Evolutionary conservation across 306 rosid genomes (phyloP).

Genomic region (Ziziphus jujuba): DNA sequence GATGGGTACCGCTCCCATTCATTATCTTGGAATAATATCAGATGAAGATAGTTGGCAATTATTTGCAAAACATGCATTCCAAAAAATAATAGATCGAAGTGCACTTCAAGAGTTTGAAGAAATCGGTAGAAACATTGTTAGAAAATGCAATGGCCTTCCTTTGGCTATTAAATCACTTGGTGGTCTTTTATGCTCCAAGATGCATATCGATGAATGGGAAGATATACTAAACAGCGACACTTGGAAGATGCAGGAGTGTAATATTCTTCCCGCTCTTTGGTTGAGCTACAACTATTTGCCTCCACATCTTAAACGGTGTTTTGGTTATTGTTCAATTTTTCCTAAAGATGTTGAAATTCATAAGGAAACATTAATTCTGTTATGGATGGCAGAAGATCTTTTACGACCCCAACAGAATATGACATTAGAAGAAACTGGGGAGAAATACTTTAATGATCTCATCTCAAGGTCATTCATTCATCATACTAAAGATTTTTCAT

Average conservation of each 20-base stretch:
- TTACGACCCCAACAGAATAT: background rate
- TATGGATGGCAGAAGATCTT: slow-evolving; percentile 46
- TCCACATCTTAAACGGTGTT: slow-evolving; percentile 14
- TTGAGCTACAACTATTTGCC: slow-evolving; percentile 24
- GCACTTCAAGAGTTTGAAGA: background rate
- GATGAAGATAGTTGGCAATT: slow-evolving; percentile 17
- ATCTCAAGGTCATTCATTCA: slow-evolving; percentile 25
- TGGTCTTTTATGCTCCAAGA: background rate
- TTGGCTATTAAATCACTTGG: slow-evolving; percentile 6
- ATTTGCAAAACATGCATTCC: slow-evolving; percentile 12
- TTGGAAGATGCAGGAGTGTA: background rate
- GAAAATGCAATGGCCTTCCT: slow-evolving; percentile 26
- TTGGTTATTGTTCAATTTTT: slow-evolving; percentile 23
- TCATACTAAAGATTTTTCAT: too few relatives aligned
- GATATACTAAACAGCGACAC: background rate
- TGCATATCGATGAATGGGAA: background rate
- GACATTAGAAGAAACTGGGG: slow-evolving; percentile 15
- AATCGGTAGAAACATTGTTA: slow-evolving; percentile 21
- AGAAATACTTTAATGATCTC: slow-evolving; percentile 31
- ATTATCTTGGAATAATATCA: background rate
- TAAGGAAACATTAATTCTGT: slow-evolving; percentile 1
- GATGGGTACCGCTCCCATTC: background rate
- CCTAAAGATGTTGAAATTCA: slow-evolving; percentile 12
- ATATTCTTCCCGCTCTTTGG: slow-evolving; percentile 12
- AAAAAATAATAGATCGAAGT: background rate